Conservation (phyloP, 2,329 filamentous ascomycete species). For the Xylariaceae sp. region DNA sequence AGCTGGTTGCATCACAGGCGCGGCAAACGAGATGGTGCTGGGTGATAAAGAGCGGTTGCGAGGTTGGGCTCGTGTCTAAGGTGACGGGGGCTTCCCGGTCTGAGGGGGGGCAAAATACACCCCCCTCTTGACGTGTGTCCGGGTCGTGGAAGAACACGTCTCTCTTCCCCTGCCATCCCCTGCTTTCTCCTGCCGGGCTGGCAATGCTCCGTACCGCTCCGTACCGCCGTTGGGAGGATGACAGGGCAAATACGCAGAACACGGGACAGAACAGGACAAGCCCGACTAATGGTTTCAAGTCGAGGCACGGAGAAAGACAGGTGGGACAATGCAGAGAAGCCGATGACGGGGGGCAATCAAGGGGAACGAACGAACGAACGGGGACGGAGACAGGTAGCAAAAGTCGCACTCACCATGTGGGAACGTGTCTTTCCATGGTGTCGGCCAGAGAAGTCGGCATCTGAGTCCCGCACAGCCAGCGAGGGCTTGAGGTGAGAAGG, state of each 20-base stretch:
- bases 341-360: slow-evolving; percentile 1
- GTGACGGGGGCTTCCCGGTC: background rate
- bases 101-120: background rate
- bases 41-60: background rate
- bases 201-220: background rate
- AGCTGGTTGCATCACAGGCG: background rate
- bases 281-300: slow-evolving; percentile 4
- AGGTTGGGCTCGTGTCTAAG: background rate
- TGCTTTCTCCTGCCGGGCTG: background rate
- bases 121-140: slow-evolving; percentile 5
- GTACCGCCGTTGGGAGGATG: background rate
- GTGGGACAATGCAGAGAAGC: slow-evolving; percentile 5
- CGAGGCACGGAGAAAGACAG: slow-evolving; percentile 5
- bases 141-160: background rate
- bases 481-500: slow-evolving; percentile 77
- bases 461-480: slow-evolving; percentile 38
- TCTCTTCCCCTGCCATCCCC: background rate
- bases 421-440: slow-evolving; percentile 83
- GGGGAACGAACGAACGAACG: background rate
- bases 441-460: slow-evolving; percentile 52
- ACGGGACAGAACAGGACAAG: background rate
- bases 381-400: background rate
- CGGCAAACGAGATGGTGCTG: background rate
- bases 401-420: slow-evolving; percentile 64
- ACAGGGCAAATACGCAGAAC: background rate